Evolutionary conservation across 495 filamentous ascomycete genomes (phyloP), one percentile per base, ranked within the genome.

Genomic region (Geoglossum glabrum): DNA sequence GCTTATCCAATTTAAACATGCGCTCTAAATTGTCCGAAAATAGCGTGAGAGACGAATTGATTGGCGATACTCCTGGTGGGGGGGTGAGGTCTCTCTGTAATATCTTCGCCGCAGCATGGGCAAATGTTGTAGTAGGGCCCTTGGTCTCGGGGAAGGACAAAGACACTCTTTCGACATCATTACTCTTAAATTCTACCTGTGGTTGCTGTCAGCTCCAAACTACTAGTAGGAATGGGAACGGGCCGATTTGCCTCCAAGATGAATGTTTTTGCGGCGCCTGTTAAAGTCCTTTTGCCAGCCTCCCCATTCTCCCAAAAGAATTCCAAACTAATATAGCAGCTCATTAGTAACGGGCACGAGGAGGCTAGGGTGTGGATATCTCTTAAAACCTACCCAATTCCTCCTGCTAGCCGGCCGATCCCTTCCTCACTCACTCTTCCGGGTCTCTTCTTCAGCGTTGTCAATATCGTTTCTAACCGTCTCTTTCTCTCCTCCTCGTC

Each of bases 21-120:
- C 83, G 78, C 63, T 86, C 83, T 49, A 98, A 70, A 68, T 95
- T 96, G 45, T 73, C 76, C 21, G 84, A 80, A 66, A 97, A 97
- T 3, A 71, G 71, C 23, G 80, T 76, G 25, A 94, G 70, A 30
- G 72, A 77, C 59, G 80, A 84, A 65, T 62, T 5, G 68, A 61
- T 74, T 71, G 28, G 70, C 70, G 54, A 78, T 79, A 11, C 81
- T 61, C 3, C 76, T 71, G 51, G 71, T 75, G 47, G 0, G 64
- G 68, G 70, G 21, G 70, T 67, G 8, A 83, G 69, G 60, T 80
- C 76, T 28, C 70, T 67, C 13, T 74, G 65, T n/a, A 83, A 68
- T 15, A 83, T 82, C 25, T 54, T 46, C 4, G 65, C 62, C 0
- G 68, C 67, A 10, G 60, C 49, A 25, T 47, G 60, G 0, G 66